Evolutionary conservation across 73 alveolate genomes (phyloP).

Genomic region (Paraurostyla sp.): DNA sequence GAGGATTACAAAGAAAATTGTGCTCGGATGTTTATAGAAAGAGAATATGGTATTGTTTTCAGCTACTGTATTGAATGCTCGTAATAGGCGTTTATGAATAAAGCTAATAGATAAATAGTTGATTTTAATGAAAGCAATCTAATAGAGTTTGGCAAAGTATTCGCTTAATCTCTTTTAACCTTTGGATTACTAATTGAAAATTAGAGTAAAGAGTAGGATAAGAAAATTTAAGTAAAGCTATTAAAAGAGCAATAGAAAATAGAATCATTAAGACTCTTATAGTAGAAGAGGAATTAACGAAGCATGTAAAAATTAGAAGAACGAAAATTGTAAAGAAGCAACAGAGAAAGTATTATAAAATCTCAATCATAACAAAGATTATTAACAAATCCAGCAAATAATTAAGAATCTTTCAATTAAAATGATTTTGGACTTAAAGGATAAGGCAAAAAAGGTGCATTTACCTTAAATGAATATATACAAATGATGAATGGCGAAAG

Average conservation of each 20-base stretch:
- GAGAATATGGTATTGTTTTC: conserved; percentile 47
- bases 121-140: conserved; percentile 72
- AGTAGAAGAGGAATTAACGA: neutral
- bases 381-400: neutral
- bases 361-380: neutral
- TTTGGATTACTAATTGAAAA: conserved; percentile 26
- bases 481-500: neutral
- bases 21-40: conserved; percentile 61
- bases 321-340: neutral
- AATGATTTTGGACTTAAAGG: neutral
- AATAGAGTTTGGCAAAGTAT: conserved; percentile 59
- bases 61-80: conserved; percentile 67
- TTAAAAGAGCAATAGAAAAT: conserved; percentile 31
- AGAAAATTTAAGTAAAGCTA: neutral
- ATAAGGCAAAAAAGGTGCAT: neutral
- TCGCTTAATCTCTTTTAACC: conserved; percentile 37
- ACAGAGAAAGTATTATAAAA: neutral
- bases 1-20: conserved; percentile 70
- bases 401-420: neutral
- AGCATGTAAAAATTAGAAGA: neutral
- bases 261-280: neutral
- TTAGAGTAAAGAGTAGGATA: neutral
- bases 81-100: conserved; percentile 50
- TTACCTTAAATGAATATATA: conserved; percentile 29
- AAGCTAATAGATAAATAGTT: conserved; percentile 33